Base-by-base conservation (phyloP, 108 stramenopile species). In the Cyclotella choctawhatcheeana region DNA sequence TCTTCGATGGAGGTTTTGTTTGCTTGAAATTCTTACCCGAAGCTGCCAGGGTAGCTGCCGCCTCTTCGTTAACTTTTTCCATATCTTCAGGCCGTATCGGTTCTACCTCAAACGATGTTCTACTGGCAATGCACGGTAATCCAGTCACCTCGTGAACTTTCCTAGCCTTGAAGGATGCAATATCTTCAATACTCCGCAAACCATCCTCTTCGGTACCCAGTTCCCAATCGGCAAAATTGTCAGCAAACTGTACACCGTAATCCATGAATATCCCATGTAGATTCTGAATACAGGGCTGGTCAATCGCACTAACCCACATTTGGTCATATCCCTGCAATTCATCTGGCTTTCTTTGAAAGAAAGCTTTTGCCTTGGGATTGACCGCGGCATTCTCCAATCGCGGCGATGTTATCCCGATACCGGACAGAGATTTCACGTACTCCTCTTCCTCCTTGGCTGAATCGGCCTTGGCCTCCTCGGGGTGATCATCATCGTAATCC, bases 141-240 rank as follows among this genome's bases (percentile, higher is more conserved):
- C 92, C 91, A 26, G 90, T 92, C 17, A 86, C 88, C 53, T 90
- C 72, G 59, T 79, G 89, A 10, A 96, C 89, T 64, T 83, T 76
- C 35, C 92, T 72, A 25, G 94, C 92, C 76, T 96, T 96, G 82
- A 75, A 89, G 12, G 83, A 79, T 1, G 94, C 94, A 59, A 93
- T 70, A 70, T 96, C 90, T 54, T 96, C 94, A 53, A 93, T 90
- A 37, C 84, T 82, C 21, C 79, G 69, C 0, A 85, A 44, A 17
- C 74, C 75, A 69, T 96, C 92, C 8, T 86, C 83, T n/a, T 69
- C 80, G 16, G 65, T 70, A 0, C 79, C 84, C 69, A 86, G 84
- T 37, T 85, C 68, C 81, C 87, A 96, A 67, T 93, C 92, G n/a
- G 76, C 91, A 75, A 93, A 96, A 59, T 96, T 96, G 48, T 88